phyloP scores from a whole-genome alignment of 345 rosid species.

The Iberis pinnata region DNA sequence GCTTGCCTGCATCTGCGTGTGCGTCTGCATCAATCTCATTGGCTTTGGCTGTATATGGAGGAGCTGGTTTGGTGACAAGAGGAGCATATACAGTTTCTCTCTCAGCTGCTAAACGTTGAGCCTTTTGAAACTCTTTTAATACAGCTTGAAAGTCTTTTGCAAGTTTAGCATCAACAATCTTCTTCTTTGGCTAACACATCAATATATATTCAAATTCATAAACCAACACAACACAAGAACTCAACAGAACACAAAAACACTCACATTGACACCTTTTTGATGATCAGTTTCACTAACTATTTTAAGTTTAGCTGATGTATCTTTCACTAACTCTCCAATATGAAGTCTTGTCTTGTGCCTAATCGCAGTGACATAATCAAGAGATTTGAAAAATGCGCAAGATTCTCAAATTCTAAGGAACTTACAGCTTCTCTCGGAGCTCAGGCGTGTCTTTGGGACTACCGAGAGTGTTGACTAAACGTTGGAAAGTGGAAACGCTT shows the following conservation, averaged over 20 bases:
- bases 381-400: not conserved
- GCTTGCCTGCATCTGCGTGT: slow-evolving; percentile 41
- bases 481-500: slow-evolving; percentile 70
- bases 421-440: slow-evolving; percentile 93
- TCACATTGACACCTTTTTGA: slow-evolving; percentile 57
- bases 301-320: slow-evolving; percentile 85
- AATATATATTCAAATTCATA: not conserved
- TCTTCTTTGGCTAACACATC: slow-evolving; percentile 61
- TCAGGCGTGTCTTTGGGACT: slow-evolving; percentile 94
- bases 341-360: slow-evolving; percentile 77
- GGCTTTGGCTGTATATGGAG: slow-evolving; percentile 38
- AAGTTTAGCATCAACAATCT: slow-evolving; percentile 92
- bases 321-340: slow-evolving; percentile 85
- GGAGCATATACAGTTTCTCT: slow-evolving; percentile 93
- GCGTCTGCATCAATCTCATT: slow-evolving; percentile 44
- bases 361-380: slow-evolving; percentile 1
- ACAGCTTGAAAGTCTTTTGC: slow-evolving; percentile 96
- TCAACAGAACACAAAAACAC: not conserved
- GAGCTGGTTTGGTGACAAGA: slow-evolving; percentile 56
- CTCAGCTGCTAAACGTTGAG: slow-evolving; percentile 95
- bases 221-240: slow-evolving; percentile 1
- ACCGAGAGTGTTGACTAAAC: slow-evolving; percentile 89
- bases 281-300: slow-evolving; percentile 90
- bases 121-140: slow-evolving; percentile 93
- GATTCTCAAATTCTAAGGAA: not conserved